These are phyloP conservation scores for Epichloe sylvatica DNA, from an alignment of 2,329 filamentous ascomycete species.

Conservation along the genomic window DNA sequence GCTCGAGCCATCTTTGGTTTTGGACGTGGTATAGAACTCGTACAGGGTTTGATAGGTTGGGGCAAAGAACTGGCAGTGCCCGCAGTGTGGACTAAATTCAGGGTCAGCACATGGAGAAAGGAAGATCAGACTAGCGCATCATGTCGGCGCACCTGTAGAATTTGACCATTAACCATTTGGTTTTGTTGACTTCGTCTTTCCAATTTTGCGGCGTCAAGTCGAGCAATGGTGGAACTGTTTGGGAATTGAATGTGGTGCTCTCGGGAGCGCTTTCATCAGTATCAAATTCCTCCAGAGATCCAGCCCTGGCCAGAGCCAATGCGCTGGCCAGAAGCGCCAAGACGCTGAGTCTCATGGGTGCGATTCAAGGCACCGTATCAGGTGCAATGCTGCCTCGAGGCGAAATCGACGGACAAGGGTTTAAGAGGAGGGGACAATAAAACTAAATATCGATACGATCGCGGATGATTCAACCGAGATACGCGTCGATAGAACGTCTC, in stretches of 20 bases:
- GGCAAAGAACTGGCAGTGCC: conserved; percentile 65
- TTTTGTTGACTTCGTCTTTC: conserved; percentile 38
- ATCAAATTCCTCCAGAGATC: conserved; percentile 22
- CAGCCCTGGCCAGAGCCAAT: conserved; percentile 19
- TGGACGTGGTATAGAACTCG: conserved; percentile 86
- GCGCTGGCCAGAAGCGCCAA: conserved; percentile 33
- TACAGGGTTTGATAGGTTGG: conserved; percentile 85
- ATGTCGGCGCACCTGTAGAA: conserved; percentile 48
- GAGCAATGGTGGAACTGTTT: conserved; percentile 50
- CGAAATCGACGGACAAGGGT: not conserved
- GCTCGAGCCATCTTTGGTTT: conserved; percentile 45
- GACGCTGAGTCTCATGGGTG: conserved; percentile 20
- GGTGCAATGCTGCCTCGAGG: not conserved
- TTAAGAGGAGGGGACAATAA: not conserved
- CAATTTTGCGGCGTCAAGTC: conserved; percentile 46
- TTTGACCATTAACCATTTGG: conserved; percentile 43
- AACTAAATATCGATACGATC: not conserved
- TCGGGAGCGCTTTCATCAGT: conserved; percentile 16
- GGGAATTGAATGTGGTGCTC: conserved; percentile 50
- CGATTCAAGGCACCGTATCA: conserved; percentile 2
- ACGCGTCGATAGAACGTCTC: not conserved
- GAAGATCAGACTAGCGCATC: not conserved
- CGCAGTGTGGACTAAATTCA: conserved; percentile 40
- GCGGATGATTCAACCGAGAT: not conserved
- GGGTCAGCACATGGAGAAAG: conserved; percentile 11